These are phyloP conservation scores for Sphagnum tenellum DNA, from an alignment of 225 moss, liverwort and hornwort genomes.

Conservation along the genomic window DNA sequence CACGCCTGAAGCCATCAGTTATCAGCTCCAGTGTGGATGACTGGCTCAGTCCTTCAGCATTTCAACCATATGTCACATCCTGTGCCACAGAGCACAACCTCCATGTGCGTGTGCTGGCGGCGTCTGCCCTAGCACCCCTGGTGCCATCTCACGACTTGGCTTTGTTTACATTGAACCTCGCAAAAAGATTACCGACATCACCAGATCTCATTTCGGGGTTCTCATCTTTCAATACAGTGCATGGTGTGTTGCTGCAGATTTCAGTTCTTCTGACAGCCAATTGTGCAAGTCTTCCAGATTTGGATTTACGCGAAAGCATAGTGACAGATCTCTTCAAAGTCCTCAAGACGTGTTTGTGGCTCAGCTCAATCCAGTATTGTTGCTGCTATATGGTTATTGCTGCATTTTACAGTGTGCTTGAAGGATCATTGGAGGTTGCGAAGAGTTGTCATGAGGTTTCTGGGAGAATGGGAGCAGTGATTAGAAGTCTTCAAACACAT, in stretches of 20 bases:
- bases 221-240: constrained; percentile 61
- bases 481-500: constrained; percentile 35
- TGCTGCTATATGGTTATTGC: constrained; percentile 67
- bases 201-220: constrained; percentile 4
- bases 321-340: constrained; percentile 37
- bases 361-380: constrained; percentile 70
- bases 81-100: constrained; percentile 89
- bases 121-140: constrained; percentile 81
- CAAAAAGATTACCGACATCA: constrained; percentile 54
- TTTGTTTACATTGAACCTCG: constrained; percentile 47
- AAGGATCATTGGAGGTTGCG: constrained; percentile 51
- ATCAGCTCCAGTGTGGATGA: constrained; percentile 85
- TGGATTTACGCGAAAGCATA: constrained; percentile 48
- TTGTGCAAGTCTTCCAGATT: constrained; percentile 67
- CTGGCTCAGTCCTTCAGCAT: constrained; percentile 94
- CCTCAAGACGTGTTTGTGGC: constrained; percentile 63
- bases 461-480: constrained; percentile 17
- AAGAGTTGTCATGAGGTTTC: constrained; percentile 23
- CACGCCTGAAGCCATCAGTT: constrained; percentile 90
- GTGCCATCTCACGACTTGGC: constrained; percentile 71
- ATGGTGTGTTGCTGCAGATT: constrained; percentile 90
- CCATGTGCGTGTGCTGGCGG: constrained; percentile 81
- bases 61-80: constrained; percentile 77
- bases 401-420: constrained; percentile 68
- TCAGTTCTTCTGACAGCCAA: constrained; percentile 63